phyloP scores from a whole-genome alignment of 73 alveolate species.

The Stentor roeselii region DNA sequence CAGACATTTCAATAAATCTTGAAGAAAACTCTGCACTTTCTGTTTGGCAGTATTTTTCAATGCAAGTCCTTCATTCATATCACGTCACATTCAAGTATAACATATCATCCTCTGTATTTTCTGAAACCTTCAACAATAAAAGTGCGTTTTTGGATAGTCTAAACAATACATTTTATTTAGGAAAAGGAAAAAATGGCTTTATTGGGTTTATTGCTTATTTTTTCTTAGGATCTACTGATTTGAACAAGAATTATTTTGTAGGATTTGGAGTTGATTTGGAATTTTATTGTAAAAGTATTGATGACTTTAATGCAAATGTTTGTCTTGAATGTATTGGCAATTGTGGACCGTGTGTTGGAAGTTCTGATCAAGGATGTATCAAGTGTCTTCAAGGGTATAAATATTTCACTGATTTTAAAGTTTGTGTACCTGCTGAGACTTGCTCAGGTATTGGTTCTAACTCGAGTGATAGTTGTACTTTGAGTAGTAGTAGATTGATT shows the following conservation, averaged over 20 bases:
- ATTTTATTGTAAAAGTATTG: too few relatives aligned
- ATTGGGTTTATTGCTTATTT: too few relatives aligned
- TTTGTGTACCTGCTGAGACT: neutral
- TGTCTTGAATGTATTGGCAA: neutral
- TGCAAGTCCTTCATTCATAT: neutral
- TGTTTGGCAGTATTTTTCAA: neutral
- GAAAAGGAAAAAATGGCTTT: too few relatives aligned
- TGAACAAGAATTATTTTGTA: too few relatives aligned
- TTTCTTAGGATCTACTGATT: too few relatives aligned
- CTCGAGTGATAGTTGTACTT: neutral
- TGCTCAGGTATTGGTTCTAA: neutral
- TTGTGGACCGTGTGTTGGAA: neutral
- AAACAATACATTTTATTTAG: too few relatives aligned
- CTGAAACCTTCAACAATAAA: too few relatives aligned
- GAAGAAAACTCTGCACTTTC: neutral
- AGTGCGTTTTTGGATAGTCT: too few relatives aligned
- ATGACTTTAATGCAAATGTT: too few relatives aligned
- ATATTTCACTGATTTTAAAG: neutral
- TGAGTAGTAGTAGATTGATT: too few relatives aligned
- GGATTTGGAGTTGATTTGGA: too few relatives aligned
- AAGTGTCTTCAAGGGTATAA: neutral
- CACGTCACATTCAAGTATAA: neutral
- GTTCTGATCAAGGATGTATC: neutral
- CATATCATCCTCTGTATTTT: neutral
- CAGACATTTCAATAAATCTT: neutral